phyloP scores from a whole-genome alignment of 768 basidiomycete species.

The Leucocoprinus birnbaumii region DNA sequence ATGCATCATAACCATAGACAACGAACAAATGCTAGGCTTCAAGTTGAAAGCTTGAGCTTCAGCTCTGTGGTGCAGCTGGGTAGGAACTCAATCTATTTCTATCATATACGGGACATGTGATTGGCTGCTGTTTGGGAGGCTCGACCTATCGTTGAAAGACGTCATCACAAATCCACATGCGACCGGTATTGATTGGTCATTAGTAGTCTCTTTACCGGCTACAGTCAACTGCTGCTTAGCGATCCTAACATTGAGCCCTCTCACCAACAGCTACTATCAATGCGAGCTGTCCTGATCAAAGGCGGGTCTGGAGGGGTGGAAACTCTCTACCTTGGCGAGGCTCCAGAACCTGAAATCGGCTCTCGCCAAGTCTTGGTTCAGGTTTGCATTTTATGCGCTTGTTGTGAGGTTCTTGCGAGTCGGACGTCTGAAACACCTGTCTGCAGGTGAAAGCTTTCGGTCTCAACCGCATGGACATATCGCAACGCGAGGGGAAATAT shows the following conservation, averaged over 20 bases:
- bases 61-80: no score
- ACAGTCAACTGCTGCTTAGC: not conserved
- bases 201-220: no score
- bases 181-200: no score
- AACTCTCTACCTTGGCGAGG: constrained; percentile 75
- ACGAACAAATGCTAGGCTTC: no score
- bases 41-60: no score
- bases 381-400: constrained; percentile 33
- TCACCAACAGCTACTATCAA: constrained; percentile 24
- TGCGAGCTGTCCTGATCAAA: constrained; percentile 82
- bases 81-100: no score
- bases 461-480: constrained; percentile 85
- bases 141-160: not conserved
- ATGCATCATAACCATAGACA: no score
- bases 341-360: constrained; percentile 54
- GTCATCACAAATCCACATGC: not conserved
- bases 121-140: not conserved
- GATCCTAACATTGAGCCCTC: not conserved
- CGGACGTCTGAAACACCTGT: not conserved
- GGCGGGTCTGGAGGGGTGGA: constrained; percentile 73
- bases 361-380: constrained; percentile 76
- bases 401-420: constrained; percentile 1
- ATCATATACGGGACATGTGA: no score
- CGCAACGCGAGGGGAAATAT: constrained; percentile 71
- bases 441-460: constrained; percentile 76